Percentiles rank a stretch among this genome's conserved stretches.
phyloP scores from a whole-genome alignment of 192 early-diverging fungal species.

The Ambispora gerdemannii region DNA sequence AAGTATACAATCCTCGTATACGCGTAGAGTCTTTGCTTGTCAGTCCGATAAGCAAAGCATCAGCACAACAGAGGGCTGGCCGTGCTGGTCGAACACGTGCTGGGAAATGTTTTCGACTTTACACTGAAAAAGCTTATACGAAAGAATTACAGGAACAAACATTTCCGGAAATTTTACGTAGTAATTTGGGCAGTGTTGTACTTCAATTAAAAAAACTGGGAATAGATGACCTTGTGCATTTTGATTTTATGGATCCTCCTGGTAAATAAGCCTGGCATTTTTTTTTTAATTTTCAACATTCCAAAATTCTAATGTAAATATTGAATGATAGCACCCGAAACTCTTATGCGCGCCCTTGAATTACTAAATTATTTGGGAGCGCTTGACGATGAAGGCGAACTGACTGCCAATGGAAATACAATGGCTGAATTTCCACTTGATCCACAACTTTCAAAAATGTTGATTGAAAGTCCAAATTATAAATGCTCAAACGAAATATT shows the following conservation, averaged over 20 bases:
- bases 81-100: conserved; percentile 98
- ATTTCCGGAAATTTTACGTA: conserved; percentile 96
- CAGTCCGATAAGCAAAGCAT: conserved; percentile 91
- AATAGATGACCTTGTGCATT: conserved; percentile 96
- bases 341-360: conserved; percentile 96
- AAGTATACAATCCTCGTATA: conserved; percentile 97
- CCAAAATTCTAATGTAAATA: too few species aligned
- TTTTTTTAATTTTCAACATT: too few species aligned
- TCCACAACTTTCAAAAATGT: conserved; percentile 91
- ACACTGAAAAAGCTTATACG: conserved; percentile 94
- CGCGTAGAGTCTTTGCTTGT: conserved; percentile 94
- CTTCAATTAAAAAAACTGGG: conserved; percentile 97
- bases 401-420: conserved; percentile 75
- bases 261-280: too few species aligned
- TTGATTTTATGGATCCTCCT: conserved; percentile 99
- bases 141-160: conserved; percentile 95
- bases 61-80: conserved; percentile 94
- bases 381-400: conserved; percentile 90
- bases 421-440: conserved; percentile 99
- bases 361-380: conserved; percentile 92
- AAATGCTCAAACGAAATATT: conserved; percentile 92
- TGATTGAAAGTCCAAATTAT: conserved; percentile 82
- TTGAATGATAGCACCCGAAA: conserved; percentile 78
- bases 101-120: conserved; percentile 96
- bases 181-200: conserved; percentile 94